These are phyloP conservation scores for Zasmidium citrigriseum DNA, from an alignment of 2,329 filamentous ascomycete species.

Conservation along the genomic window DNA sequence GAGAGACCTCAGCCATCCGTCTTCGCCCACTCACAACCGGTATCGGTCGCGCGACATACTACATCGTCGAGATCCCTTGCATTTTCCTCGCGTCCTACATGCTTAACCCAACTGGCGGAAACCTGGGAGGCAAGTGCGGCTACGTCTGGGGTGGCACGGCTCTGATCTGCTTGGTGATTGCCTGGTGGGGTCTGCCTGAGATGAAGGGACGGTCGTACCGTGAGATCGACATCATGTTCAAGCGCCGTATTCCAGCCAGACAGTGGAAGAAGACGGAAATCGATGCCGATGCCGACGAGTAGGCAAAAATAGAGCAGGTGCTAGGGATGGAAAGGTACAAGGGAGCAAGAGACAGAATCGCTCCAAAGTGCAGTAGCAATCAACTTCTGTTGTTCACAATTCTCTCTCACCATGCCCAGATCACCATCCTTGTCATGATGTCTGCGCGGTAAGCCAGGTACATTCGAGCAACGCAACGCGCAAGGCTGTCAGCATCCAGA, in stretches of 20 bases:
- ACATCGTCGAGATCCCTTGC: slow-evolving; percentile 65
- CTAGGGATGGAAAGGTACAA: too few species aligned
- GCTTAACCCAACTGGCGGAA: slow-evolving; percentile 54
- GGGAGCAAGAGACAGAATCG: too few species aligned
- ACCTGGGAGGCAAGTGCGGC: slow-evolving; percentile 55
- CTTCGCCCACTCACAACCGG: slow-evolving; percentile 67
- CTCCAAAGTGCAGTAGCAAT: too few species aligned
- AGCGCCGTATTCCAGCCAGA: slow-evolving; percentile 55
- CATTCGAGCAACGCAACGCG: too few species aligned
- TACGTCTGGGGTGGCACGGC: slow-evolving; percentile 63
- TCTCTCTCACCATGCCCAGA: too few species aligned
- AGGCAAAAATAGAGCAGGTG: slow-evolving; percentile 34
- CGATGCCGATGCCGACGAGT: slow-evolving; percentile 64
- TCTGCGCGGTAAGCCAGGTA: too few species aligned
- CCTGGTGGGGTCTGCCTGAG: slow-evolving; percentile 51
- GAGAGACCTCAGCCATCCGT: slow-evolving; percentile 66
- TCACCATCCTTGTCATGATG: too few species aligned
- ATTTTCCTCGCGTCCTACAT: slow-evolving; percentile 59
- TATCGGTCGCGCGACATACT: slow-evolving; percentile 64
- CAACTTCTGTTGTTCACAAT: too few species aligned
- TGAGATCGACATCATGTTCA: slow-evolving; percentile 64
- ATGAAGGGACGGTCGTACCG: slow-evolving; percentile 61
- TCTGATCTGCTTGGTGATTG: slow-evolving; percentile 54
- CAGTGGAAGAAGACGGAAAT: slow-evolving; percentile 58
- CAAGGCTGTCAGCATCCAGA: too few species aligned